A percentile compares a stretch with the other conserved stretches of the same genome.
Evolutionary conservation across 805 yeast genomes (phyloP).

Genomic region (Diddensiella transvaalensis): DNA sequence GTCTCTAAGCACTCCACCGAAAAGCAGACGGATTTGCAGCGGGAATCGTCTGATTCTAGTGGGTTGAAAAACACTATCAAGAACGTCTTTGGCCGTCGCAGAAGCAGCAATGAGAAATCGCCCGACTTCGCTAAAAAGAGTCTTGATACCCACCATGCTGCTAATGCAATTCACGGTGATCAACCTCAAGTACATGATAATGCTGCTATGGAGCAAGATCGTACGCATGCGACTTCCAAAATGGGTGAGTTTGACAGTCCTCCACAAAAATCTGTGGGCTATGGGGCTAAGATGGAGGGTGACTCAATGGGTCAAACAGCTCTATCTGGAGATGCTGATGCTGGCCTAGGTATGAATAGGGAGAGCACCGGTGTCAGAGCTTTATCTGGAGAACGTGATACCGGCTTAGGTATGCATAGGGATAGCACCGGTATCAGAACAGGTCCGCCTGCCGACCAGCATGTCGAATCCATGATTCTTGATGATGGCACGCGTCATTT

Average conservation of each 20-base stretch:
- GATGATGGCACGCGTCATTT: not conserved
- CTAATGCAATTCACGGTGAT: no score
- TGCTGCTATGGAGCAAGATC: not conserved
- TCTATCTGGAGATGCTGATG: no score
- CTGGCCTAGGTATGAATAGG: no score
- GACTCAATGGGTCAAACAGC: no score
- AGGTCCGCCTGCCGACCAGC: not conserved
- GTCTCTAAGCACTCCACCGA: not conserved
- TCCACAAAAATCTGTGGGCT: not conserved
- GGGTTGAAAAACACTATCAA: constrained; percentile 2
- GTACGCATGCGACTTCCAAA: not conserved
- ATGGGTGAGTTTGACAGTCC: not conserved
- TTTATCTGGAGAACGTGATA: no score
- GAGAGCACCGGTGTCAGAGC: no score
- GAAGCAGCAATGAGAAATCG: not conserved
- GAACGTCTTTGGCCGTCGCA: constrained; percentile 2
- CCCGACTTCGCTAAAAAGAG: no score
- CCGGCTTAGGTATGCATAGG: no score
- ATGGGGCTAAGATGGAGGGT: constrained; percentile 1
- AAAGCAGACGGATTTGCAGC: not conserved
- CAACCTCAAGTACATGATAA: not conserved
- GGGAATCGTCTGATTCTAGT: not conserved
- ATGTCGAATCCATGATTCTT: constrained; percentile 1
- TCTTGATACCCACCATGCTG: no score
- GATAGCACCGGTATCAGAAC: not conserved